Percentiles rank a stretch among this genome's conserved stretches.
Evolutionary conservation across 306 rosid genomes (phyloP).

Genomic region (Quercus alba): DNA sequence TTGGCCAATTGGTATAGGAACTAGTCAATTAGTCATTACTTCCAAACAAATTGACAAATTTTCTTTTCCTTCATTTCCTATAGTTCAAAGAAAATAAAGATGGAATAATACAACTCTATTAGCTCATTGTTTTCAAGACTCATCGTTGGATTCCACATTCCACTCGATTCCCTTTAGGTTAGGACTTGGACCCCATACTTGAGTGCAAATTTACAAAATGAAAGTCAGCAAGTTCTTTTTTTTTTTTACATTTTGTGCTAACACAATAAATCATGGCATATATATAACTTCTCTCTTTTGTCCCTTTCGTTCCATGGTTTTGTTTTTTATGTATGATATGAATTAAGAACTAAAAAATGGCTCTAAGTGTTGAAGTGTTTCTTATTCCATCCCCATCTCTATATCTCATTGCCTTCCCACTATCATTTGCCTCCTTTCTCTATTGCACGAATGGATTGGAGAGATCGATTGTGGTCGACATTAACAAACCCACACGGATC

Average conservation of each 20-base stretch:
- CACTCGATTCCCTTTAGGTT: background rate
- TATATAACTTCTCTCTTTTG: background rate
- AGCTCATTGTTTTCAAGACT: background rate
- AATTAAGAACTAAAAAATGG: conserved; percentile 2
- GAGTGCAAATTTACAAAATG: background rate
- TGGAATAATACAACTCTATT: background rate
- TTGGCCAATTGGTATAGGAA: background rate
- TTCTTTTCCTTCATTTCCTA: background rate
- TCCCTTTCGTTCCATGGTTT: conserved; percentile 13
- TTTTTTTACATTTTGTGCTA: too few species aligned
- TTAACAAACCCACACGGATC: conserved; percentile 18
- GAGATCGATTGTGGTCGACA: conserved; percentile 56
- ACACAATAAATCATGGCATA: background rate
- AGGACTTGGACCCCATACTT: background rate
- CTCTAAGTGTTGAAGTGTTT: conserved; percentile 15
- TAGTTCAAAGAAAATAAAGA: too few species aligned
- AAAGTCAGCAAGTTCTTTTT: too few species aligned
- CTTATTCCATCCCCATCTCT: conserved; percentile 29
- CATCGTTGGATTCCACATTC: background rate
- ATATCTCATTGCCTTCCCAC: conserved; percentile 45
- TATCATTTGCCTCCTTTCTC: conserved; percentile 42
- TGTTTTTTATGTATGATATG: conserved; percentile 11
- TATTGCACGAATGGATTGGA: conserved; percentile 43
- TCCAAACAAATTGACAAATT: background rate
- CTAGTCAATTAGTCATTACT: too few species aligned